Percentiles rank a stretch among this genome's conserved stretches.
Evolutionary conservation across 805 yeast species (phyloP).

Genomic region (Zygotorulaspora sp.): DNA sequence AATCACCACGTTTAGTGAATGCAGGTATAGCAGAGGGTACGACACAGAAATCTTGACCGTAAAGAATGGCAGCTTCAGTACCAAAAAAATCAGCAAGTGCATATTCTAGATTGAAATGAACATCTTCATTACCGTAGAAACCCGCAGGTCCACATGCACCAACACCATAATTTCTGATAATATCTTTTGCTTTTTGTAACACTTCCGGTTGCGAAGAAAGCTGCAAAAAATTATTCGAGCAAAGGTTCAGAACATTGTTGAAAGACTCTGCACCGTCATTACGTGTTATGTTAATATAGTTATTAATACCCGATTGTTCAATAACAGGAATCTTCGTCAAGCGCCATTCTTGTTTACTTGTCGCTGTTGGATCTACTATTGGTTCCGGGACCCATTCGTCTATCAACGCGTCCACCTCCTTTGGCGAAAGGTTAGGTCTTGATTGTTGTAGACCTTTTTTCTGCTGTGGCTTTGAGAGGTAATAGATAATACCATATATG

Average conservation of each 20-base stretch:
- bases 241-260: conserved; percentile 53
- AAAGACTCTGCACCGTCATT: conserved; percentile 30
- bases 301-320: conserved; percentile 47
- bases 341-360: conserved; percentile 46
- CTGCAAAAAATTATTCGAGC: conserved; percentile 68
- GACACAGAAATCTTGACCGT: conserved; percentile 90
- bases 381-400: conserved; percentile 94
- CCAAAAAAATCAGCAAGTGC: conserved; percentile 72
- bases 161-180: conserved; percentile 74
- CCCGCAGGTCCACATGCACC: conserved; percentile 99
- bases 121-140: conserved; percentile 93
- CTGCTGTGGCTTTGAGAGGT: conserved; percentile 62
- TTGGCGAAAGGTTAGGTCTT: conserved; percentile 51
- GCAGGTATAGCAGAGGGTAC: conserved; percentile 88
- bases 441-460: conserved; percentile 72
- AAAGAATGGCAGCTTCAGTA: conserved; percentile 72
- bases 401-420: conserved; percentile 76
- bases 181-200: conserved; percentile 48
- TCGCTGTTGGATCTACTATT: conserved; percentile 50
- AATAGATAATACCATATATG: conserved; percentile 79
- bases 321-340: conserved; percentile 60
- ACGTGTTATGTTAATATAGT: conserved; percentile 26
- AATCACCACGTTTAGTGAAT: conserved; percentile 91
- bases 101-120: conserved; percentile 74
- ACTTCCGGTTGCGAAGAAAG: conserved; percentile 48